phyloP scores from a whole-genome alignment of 2,329 filamentous ascomycete genomes.

The Arthrobotrys entomopaga region DNA sequence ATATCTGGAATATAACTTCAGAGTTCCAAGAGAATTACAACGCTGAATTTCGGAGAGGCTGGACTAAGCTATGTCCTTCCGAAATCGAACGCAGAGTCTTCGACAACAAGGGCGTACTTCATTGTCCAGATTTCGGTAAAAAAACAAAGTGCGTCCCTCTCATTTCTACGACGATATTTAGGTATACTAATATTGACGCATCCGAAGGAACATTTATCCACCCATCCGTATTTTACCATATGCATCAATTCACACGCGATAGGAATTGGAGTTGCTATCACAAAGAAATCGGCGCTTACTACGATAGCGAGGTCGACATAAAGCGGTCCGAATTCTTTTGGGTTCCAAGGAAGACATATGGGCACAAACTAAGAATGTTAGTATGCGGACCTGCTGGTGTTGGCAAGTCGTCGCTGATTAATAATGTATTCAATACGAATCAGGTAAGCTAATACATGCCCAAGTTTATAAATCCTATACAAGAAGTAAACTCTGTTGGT shows the following conservation, averaged over 20 bases:
- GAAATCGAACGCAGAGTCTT: neutral
- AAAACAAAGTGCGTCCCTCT: no score
- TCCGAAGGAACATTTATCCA: slow-evolving; percentile 34
- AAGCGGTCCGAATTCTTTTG: slow-evolving; percentile 26
- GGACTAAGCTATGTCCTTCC: no score
- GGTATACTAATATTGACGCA: no score
- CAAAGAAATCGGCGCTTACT: slow-evolving; percentile 18
- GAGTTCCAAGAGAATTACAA: slow-evolving; percentile 15
- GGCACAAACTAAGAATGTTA: slow-evolving; percentile 35
- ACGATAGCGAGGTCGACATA: slow-evolving; percentile 5
- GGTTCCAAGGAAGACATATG: slow-evolving; percentile 9
- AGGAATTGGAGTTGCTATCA: slow-evolving; percentile 7
- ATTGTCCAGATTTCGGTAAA: no score
- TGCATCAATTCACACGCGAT: slow-evolving; percentile 9
- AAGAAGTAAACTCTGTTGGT: slow-evolving; percentile 1
- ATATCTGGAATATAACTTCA: slow-evolving; percentile 22
- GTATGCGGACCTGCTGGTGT: slow-evolving; percentile 24
- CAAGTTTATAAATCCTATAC: no score
- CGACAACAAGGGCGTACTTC: no score
- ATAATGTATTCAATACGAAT: slow-evolving; percentile 25
- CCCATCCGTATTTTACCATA: slow-evolving; percentile 41
- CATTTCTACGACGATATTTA: no score
- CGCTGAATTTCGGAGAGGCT: slow-evolving; percentile 13
- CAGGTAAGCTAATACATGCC: slow-evolving; percentile 19
- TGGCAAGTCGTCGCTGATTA: slow-evolving; percentile 36